Evolutionary conservation across 2,329 filamentous ascomycete species (phyloP).

Genomic region (Ustilaginoidea virens): DNA sequence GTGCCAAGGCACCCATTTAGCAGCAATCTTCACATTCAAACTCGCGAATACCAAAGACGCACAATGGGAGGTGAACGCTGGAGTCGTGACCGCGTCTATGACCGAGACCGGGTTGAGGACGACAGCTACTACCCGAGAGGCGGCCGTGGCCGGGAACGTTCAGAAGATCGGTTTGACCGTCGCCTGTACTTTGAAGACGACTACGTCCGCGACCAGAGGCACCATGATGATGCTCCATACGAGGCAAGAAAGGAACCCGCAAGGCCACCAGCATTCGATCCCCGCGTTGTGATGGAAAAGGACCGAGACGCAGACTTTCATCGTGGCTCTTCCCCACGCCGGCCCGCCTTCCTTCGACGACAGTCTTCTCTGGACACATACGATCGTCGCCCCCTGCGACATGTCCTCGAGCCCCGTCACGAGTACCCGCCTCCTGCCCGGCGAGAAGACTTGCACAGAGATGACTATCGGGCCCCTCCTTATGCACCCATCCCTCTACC

Average conservation of each 20-base stretch:
- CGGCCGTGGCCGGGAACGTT: conserved; percentile 26
- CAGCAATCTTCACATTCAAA: too few relatives aligned
- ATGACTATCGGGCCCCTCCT: conserved; percentile 28
- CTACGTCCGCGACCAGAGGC: conserved; percentile 32
- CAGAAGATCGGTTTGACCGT: conserved; percentile 34
- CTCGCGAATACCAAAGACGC: too few relatives aligned
- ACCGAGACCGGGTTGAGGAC: conserved; percentile 30
- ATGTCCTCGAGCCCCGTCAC: conserved; percentile 36
- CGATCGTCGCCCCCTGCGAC: conserved; percentile 51
- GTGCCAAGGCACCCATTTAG: too few relatives aligned
- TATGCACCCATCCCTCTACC: conserved; percentile 55
- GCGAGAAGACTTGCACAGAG: conserved; percentile 30
- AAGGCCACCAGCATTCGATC: conserved; percentile 28
- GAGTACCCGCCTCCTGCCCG: conserved; percentile 47
- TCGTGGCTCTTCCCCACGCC: conserved; percentile 35
- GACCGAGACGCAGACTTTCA: conserved; percentile 35
- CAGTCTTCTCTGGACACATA: conserved; percentile 87
- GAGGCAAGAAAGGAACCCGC: conserved; percentile 16
- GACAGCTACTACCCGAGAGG: conserved; percentile 29
- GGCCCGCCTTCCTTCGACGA: conserved; percentile 56
- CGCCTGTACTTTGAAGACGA: conserved; percentile 32
- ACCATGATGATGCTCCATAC: conserved; percentile 33
- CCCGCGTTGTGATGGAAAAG: conserved; percentile 38
- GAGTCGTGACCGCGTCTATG: conserved; percentile 37
- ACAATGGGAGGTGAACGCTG: conserved; percentile 25